Evolutionary conservation across 345 rosid species (phyloP), one percentile per base, ranked within the genome.

Genomic region (Luvunga scandens): DNA sequence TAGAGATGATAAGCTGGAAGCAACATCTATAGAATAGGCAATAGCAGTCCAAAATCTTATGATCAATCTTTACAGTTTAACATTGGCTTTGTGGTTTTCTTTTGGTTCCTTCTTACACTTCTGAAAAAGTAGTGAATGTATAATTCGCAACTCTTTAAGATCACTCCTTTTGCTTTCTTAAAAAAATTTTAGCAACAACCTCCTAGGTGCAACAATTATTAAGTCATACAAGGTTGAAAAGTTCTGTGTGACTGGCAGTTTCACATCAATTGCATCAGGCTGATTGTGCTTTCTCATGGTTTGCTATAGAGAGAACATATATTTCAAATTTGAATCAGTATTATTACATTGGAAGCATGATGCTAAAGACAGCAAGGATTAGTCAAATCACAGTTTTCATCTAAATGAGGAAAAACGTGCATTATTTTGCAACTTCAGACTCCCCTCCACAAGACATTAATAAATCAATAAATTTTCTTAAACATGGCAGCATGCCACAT

Each of bases 401-500:
- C 34, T 56, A 4, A 25, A 48, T 48, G 25, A 28, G 0, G 16
- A 48, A 10, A 6, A 63, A 64, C 63, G 19, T 45, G 50, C 53
- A 79, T 85, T 84, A 92, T 96, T 89, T 91, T 78, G 89, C 95
- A 82, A 90, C 95, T 89, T 90, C 94, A 33, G 98, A 94, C 81
- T 92, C 94, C 69, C 91, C 97, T 79, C 97, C 99, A 56, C 87
- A 92, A 1, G 95, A 88, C 97, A 90, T 89, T 73, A 90, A 80
- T 33, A 92, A 92, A 82, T 90, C 95, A 79, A 95, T 90, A 50
- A 91, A 91, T 85, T 92, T 45, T 92, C 86, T 92, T 96, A 96
- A 94, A 91, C 42, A 90, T 5, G 56, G 22, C 0, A 92, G 93
- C 98, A 82, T 91, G 94, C 61, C 89, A 84, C 97, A 95, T 39